Evolutionary conservation across 2,329 filamentous ascomycete genomes (phyloP).

Genomic region (Dactylellina drechsleri): DNA sequence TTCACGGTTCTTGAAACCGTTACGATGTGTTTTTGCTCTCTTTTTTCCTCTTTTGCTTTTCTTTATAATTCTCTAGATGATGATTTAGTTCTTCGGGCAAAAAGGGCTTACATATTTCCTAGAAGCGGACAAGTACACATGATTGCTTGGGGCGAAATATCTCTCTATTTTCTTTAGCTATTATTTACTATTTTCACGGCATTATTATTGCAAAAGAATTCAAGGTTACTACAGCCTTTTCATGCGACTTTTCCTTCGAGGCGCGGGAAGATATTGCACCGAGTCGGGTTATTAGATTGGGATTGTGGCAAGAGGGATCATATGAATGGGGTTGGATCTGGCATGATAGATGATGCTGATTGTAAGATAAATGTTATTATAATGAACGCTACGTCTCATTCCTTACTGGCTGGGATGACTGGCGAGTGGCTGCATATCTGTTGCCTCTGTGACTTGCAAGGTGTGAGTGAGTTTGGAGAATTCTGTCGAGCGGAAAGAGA

Average conservation of each 20-base stretch:
- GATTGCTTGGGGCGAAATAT: constrained; percentile 46
- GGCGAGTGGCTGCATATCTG: background rate
- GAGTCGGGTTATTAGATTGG: constrained; percentile 2
- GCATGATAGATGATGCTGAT: background rate
- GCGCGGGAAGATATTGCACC: constrained; percentile 13
- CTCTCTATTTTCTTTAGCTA: constrained; percentile 38
- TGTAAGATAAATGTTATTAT: constrained; percentile 10
- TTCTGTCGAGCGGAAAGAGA: background rate
- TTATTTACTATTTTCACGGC: background rate
- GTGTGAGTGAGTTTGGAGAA: background rate
- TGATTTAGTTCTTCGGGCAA: constrained; percentile 54
- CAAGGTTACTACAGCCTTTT: no score
- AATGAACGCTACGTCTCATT: background rate
- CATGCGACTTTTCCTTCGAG: background rate
- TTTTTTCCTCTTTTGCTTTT: constrained; percentile 56
- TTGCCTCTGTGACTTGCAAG: background rate
- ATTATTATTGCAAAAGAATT: no score
- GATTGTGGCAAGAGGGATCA: constrained; percentile 6
- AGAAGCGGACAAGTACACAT: constrained; percentile 56
- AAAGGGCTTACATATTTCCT: constrained; percentile 55
- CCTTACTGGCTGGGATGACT: constrained; percentile 1
- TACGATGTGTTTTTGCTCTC: constrained; percentile 50
- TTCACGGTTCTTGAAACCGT: no score
- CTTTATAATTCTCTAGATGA: background rate
- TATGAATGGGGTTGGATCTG: background rate